Base-by-base conservation (phyloP, 305 asterid species). In the Plantago coronopus region DNA sequence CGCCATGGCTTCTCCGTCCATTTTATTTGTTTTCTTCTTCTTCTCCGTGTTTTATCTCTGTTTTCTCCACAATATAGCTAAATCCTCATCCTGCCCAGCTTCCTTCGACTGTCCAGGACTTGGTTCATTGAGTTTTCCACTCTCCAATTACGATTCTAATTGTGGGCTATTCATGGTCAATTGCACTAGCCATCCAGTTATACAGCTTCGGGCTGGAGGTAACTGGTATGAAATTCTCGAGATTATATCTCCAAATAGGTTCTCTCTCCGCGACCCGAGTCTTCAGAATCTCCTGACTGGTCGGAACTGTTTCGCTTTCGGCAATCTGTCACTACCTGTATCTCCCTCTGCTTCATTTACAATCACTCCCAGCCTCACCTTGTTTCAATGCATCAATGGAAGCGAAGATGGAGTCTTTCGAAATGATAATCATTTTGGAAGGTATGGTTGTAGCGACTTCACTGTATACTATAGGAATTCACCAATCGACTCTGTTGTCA, bases 151-250 rank as follows among this genome's bases (percentile, higher is more conserved):
- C 3, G 22, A 17, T 2, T 50, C 69, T 1, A 61, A 65, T 5
- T 86, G 95, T 61, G 91, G 91, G 13, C 21, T 82, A 56, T 37
- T 71, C 49, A 8, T 13, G 22, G 67, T 78, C 16, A 49, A 68
- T 8, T 77, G 76, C 48, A 22, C 9, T 0, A 27, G 11, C 2
- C 0, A 6, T 22, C 93, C 88, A 57, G 29, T 0, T 5, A 15
- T 86, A 31, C 63, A 21, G 45, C 1, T 62, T 0, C 43, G 14
- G 11, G 48, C 22, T 3, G 54, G 19, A 6, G 40, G 20, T 22
- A 11, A 6, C 21, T 42, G 58, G 49, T 57, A 11, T 18, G 0
- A 0, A 0, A 45, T 63, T 15, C 0, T 19, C 14, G 1, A 1
- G 5, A 48, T n/a, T 1, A 15, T 0, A 0, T 55, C 79, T 0